These are phyloP conservation scores for Colletotrichum eremochloae DNA, from an alignment of 2,329 filamentous ascomycete species.

Conservation along the genomic window DNA sequence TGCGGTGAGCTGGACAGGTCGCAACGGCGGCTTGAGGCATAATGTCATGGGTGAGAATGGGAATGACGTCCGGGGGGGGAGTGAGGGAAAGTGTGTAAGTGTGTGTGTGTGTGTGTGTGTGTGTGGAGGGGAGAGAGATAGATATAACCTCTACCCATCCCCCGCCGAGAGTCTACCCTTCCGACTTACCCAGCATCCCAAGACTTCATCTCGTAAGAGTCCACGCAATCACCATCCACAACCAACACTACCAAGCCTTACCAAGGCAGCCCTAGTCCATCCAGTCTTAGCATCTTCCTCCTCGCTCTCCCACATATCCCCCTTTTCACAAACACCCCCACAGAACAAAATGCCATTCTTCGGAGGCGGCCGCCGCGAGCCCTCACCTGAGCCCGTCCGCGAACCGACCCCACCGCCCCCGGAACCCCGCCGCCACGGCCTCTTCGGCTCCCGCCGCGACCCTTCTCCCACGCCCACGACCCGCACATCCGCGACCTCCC, in stretches of 20 bases:
- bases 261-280: constrained; percentile 6
- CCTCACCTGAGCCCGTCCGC: constrained; percentile 50
- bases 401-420: constrained; percentile 47
- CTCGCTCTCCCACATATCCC: neutral
- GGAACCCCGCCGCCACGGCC: constrained; percentile 41
- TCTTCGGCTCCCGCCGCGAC: constrained; percentile 45
- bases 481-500: constrained; percentile 44
- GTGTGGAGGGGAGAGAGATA: neutral
- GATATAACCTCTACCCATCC: constrained; percentile 30
- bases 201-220: constrained; percentile 24
- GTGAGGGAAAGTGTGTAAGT: no score
- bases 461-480: constrained; percentile 46
- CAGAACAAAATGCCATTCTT: constrained; percentile 45
- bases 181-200: constrained; percentile 40
- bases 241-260: constrained; percentile 9
- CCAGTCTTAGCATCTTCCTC: neutral
- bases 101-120: no score
- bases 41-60: constrained; percentile 10
- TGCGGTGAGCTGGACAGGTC: constrained; percentile 7
- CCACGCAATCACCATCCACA: constrained; percentile 21
- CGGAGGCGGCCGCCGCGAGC: constrained; percentile 47
- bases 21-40: neutral
- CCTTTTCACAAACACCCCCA: neutral
- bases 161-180: constrained; percentile 26
- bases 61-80: neutral